Percentiles rank a stretch among this genome's conserved stretches.
Evolutionary conservation across 1,284 basidiomycete species (phyloP).

Genomic region (Cronartium ribicola): DNA sequence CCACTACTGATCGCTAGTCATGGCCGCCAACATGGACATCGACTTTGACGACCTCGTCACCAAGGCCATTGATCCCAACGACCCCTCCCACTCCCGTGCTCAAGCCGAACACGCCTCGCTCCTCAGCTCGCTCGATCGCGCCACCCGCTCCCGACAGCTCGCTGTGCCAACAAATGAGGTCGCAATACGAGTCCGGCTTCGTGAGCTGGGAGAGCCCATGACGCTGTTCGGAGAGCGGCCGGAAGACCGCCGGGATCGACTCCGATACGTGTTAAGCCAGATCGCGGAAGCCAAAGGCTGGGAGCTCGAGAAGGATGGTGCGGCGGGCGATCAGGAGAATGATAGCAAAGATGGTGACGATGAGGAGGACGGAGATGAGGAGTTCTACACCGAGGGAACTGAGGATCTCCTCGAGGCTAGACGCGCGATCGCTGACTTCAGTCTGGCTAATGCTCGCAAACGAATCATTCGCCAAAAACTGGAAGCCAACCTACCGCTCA

Average conservation of each 20-base stretch:
- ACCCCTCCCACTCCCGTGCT: slow-evolving; percentile 20
- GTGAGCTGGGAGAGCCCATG: slow-evolving; percentile 91
- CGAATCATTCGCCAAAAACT: slow-evolving; percentile 80
- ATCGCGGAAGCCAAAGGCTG: slow-evolving; percentile 65
- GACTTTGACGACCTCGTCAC: slow-evolving; percentile 39
- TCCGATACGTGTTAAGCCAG: slow-evolving; percentile 86
- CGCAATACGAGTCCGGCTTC: slow-evolving; percentile 77
- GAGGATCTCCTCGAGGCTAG: slow-evolving; percentile 78
- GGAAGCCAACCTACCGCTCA: slow-evolving; percentile 80
- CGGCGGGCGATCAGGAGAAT: slow-evolving; percentile 20
- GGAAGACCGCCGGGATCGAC: slow-evolving; percentile 73
- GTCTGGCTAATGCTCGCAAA: slow-evolving; percentile 86
- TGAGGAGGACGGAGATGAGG: slow-evolving; percentile 64
- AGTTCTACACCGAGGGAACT: slow-evolving; percentile 92
- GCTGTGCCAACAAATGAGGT: slow-evolving; percentile 96
- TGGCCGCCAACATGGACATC: slow-evolving; percentile 26
- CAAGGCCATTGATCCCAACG: slow-evolving; percentile 33
- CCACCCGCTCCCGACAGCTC: slow-evolving; percentile 68
- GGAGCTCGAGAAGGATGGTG: slow-evolving; percentile 43
- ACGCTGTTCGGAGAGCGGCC: slow-evolving; percentile 89
- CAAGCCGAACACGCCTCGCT: slow-evolving; percentile 39
- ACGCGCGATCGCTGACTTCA: slow-evolving; percentile 79
- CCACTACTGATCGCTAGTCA: no score
- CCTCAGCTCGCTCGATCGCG: slow-evolving; percentile 24
- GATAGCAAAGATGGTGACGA: slow-evolving; percentile 43